Conservation (phyloP, 306 rosid genomes). For the Luffa acutangula region DNA sequence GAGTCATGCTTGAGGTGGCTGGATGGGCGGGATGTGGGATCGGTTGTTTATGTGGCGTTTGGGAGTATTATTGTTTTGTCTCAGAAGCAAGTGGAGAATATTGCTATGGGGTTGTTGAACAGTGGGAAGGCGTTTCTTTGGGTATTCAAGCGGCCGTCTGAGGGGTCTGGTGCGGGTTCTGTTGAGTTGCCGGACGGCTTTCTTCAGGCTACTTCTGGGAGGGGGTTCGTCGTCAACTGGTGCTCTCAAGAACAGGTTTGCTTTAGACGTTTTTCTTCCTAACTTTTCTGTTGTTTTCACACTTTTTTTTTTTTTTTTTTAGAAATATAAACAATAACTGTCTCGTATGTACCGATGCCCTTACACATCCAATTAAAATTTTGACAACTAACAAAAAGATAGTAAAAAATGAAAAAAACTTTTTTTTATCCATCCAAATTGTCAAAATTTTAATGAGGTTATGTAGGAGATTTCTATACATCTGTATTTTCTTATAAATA, state of each 20-base stretch:
- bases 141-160: conserved; percentile 36
- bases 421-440: too few species aligned
- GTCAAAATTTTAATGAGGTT: too few species aligned
- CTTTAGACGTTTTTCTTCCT: neutral
- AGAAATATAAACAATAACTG: too few species aligned
- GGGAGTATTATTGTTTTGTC: conserved; percentile 38
- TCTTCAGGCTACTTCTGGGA: conserved; percentile 23
- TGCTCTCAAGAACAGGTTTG: conserved; percentile 34
- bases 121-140: conserved; percentile 40
- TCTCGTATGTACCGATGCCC: too few species aligned
- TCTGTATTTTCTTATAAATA: too few species aligned
- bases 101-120: conserved; percentile 31
- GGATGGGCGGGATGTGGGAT: conserved; percentile 10
- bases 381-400: too few species aligned
- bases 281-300: too few species aligned
- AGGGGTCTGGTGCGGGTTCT: neutral
- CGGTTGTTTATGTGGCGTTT: conserved; percentile 42
- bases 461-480: too few species aligned
- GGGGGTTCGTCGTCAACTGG: conserved; percentile 40
- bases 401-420: too few species aligned
- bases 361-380: too few species aligned
- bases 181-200: conserved; percentile 17
- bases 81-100: conserved; percentile 21
- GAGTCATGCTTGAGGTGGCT: conserved; percentile 41
- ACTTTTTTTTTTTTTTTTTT: too few species aligned